A percentile compares a stretch with the other conserved stretches of the same genome.
Conservation (phyloP, 768 basidiomycete genomes). For the Russula foetens region DNA sequence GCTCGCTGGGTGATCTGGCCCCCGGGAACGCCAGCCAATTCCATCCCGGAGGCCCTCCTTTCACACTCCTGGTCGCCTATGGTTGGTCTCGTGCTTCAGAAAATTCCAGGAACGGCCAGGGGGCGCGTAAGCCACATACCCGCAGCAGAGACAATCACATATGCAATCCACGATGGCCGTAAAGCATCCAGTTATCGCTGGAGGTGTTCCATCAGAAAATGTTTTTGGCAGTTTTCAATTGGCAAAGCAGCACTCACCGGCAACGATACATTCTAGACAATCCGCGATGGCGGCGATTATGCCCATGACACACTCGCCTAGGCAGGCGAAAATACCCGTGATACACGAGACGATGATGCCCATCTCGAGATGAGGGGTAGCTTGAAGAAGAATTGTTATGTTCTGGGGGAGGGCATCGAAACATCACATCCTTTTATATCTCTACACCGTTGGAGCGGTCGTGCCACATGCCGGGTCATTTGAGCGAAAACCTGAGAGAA, state of each 20-base stretch:
- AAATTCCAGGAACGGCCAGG: neutral
- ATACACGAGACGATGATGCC: slow-evolving; percentile 16
- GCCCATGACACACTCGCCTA: slow-evolving; percentile 35
- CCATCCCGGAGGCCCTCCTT: slow-evolving; percentile 3
- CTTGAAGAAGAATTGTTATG: neutral
- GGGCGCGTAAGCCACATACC: slow-evolving; percentile 23
- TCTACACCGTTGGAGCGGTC: too few species aligned
- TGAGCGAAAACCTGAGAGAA: too few species aligned
- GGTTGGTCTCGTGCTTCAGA: neutral
- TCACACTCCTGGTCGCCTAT: slow-evolving; percentile 2
- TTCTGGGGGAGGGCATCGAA: neutral
- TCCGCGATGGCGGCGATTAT: slow-evolving; percentile 34
- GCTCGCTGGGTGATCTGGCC: neutral
- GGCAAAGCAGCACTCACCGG: slow-evolving; percentile 24
- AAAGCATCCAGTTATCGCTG: slow-evolving; percentile 37
- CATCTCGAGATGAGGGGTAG: neutral
- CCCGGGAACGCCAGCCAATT: neutral
- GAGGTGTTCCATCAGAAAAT: neutral
- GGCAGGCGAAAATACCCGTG: slow-evolving; percentile 30
- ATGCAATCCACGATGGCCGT: slow-evolving; percentile 37
- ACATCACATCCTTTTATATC: neutral
- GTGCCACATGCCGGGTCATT: too few species aligned
- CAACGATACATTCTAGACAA: slow-evolving; percentile 41
- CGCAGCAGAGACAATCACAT: slow-evolving; percentile 37
- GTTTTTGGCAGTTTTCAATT: neutral